Conservation (phyloP, 2,329 filamentous ascomycete genomes). For the Chalara sp. region DNA sequence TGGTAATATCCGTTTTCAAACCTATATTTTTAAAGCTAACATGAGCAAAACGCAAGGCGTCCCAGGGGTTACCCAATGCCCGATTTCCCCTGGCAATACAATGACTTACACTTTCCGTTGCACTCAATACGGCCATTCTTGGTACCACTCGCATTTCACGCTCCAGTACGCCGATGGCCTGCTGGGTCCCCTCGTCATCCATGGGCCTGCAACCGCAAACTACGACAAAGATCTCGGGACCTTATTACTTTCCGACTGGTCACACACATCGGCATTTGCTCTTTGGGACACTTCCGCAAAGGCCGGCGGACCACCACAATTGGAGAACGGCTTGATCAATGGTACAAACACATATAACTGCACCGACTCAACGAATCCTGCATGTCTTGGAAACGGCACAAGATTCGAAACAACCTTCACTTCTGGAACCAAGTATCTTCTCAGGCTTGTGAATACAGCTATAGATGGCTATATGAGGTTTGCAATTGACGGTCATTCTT, state of each 20-base stretch:
- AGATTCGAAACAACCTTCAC: conserved; percentile 27
- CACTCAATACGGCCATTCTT: neutral
- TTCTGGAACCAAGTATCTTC: conserved; percentile 33
- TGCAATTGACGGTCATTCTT: conserved; percentile 40
- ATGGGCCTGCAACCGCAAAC: conserved; percentile 48
- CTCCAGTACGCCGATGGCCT: conserved; percentile 22
- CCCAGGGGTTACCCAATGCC: neutral
- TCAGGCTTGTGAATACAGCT: conserved; percentile 38
- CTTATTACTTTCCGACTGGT: conserved; percentile 24
- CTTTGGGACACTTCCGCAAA: conserved; percentile 14
- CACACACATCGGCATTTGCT: conserved; percentile 14
- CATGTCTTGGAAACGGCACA: conserved; percentile 4
- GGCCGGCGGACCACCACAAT: conserved; percentile 3
- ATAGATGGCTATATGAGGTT: conserved; percentile 38
- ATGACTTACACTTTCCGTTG: neutral
- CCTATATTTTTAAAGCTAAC: neutral
- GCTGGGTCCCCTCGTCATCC: conserved; percentile 51
- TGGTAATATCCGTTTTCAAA: neutral
- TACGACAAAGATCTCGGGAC: conserved; percentile 42
- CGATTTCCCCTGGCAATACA: neutral
- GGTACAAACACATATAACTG: conserved; percentile 9
- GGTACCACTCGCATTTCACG: neutral
- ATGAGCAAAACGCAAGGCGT: neutral
- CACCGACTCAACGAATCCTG: conserved; percentile 4
- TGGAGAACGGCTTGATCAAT: conserved; percentile 24